Conservation (phyloP, 2,329 filamentous ascomycete genomes). For the Aspergillus brasiliensis region DNA sequence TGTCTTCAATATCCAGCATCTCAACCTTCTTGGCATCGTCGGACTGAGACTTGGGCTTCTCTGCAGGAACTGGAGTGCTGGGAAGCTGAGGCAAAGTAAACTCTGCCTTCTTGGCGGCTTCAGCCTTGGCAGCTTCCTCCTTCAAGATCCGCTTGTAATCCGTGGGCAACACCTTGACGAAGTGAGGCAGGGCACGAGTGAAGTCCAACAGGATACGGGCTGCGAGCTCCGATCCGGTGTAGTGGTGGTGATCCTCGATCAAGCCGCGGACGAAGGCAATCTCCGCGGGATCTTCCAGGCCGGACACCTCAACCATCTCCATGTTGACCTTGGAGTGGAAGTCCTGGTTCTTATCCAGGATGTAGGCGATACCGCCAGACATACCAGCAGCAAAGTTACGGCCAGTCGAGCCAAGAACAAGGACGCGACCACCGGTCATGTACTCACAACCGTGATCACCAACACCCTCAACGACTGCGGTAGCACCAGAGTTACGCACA, state of each 20-base stretch:
- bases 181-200: slow-evolving; percentile 83
- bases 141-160: slow-evolving; percentile 93
- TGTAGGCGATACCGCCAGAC: slow-evolving; percentile 96
- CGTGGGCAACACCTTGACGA: slow-evolving; percentile 89
- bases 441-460: slow-evolving; percentile 98
- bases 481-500: slow-evolving; percentile 93
- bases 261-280: slow-evolving; percentile 88
- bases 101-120: slow-evolving; percentile 79
- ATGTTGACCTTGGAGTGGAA: slow-evolving; percentile 93
- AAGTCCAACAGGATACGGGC: slow-evolving; percentile 95
- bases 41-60: slow-evolving; percentile 61
- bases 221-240: slow-evolving; percentile 92
- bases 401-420: slow-evolving; percentile 84
- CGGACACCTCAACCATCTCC: slow-evolving; percentile 93
- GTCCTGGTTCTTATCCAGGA: slow-evolving; percentile 85
- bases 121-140: slow-evolving; percentile 83
- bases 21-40: slow-evolving; percentile 65
- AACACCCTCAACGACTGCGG: slow-evolving; percentile 92
- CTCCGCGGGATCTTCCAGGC: slow-evolving; percentile 80
- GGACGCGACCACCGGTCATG: slow-evolving; percentile 93
- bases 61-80: slow-evolving; percentile 56
- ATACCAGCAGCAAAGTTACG: slow-evolving; percentile 98
- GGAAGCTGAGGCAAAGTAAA: slow-evolving; percentile 78
- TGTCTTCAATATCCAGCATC: slow-evolving; percentile 87
- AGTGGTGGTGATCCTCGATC: slow-evolving; percentile 96